phyloP scores from a whole-genome alignment of 2,329 filamentous ascomycete species.

The Penicillium sumatraense region DNA sequence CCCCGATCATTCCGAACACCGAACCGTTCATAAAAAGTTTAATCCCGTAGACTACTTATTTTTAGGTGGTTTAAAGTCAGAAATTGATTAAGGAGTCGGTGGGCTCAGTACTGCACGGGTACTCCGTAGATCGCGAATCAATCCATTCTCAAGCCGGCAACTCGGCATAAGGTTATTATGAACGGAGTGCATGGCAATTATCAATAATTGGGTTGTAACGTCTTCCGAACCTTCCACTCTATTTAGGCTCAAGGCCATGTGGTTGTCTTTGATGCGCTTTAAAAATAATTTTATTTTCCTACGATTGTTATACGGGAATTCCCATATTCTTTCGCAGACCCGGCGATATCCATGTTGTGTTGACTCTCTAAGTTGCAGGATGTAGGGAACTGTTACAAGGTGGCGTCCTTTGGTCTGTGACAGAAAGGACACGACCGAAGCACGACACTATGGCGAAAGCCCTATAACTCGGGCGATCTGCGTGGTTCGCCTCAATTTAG shows the following conservation, averaged over 20 bases:
- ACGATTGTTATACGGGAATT: too few species aligned
- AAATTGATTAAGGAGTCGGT: background rate
- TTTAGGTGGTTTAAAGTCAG: background rate
- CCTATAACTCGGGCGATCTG: background rate
- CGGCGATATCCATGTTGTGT: too few species aligned
- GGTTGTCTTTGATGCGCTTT: background rate
- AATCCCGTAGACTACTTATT: background rate
- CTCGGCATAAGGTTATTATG: background rate
- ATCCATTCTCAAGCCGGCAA: background rate
- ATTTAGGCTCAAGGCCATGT: background rate
- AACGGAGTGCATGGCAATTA: background rate
- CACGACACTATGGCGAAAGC: background rate
- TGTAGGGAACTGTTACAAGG: background rate
- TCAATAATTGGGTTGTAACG: background rate
- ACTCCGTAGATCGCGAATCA: background rate
- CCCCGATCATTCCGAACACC: slow-evolving; percentile 3
- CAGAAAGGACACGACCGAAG: background rate
- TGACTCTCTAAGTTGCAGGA: background rate
- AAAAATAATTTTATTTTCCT: too few species aligned
- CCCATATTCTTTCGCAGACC: too few species aligned
- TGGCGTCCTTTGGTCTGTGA: background rate
- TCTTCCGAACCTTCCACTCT: too few species aligned
- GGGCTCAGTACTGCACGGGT: background rate
- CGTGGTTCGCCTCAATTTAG: background rate
- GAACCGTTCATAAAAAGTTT: slow-evolving; percentile 4